Percentiles rank a stretch among this genome's conserved stretches.
Evolutionary conservation across 148 eudicot genomes (phyloP).

Genomic region (Amaranthus hypochondriacus): DNA sequence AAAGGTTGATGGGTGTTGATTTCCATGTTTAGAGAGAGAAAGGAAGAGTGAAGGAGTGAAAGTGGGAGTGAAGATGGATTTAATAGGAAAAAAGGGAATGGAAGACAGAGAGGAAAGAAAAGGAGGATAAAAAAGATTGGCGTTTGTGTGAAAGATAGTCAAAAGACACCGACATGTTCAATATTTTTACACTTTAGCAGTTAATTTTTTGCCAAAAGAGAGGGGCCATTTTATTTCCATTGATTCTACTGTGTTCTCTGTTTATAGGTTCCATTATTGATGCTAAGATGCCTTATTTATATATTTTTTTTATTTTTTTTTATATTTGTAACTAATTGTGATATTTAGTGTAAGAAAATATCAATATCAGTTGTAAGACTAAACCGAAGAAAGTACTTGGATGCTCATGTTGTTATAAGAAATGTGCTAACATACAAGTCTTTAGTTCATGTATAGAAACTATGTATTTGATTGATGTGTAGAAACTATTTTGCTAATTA

Average conservation of each 20-base stretch:
- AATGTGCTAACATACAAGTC: too few relatives aligned
- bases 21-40: constrained; percentile 8
- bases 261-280: background rate
- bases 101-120: background rate
- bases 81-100: background rate
- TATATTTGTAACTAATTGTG: too few relatives aligned
- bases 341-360: background rate
- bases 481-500: too few relatives aligned
- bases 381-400: too few relatives aligned
- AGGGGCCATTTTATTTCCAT: too few relatives aligned
- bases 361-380: too few relatives aligned
- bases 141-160: constrained; percentile 17
- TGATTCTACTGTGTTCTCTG: too few relatives aligned
- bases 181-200: constrained; percentile 19
- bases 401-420: too few relatives aligned
- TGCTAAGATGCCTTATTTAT: background rate
- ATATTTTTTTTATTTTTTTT: background rate
- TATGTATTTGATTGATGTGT: too few relatives aligned
- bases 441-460: too few relatives aligned
- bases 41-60: background rate
- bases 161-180: constrained; percentile 30
- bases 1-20: constrained; percentile 7
- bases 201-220: background rate
- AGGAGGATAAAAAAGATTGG: background rate
- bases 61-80: background rate